Evolutionary conservation across 2,329 filamentous ascomycete genomes (phyloP), one percentile per base, ranked within the genome.

Genomic region (Aspergillus sp.): DNA sequence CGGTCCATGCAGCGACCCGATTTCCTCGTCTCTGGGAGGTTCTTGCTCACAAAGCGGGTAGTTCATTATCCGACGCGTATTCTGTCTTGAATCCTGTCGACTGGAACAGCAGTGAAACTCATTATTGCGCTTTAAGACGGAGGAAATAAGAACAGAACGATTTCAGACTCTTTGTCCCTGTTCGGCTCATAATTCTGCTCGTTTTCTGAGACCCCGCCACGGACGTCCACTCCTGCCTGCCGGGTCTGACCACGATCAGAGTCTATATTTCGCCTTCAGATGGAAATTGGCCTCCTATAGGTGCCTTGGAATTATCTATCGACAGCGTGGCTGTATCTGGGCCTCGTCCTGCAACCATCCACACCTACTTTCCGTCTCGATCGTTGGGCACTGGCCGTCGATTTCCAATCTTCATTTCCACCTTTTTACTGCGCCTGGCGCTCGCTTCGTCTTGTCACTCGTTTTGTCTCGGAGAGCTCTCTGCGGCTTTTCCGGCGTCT

Each of bases 401-500:
- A 73, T 73, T 76, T 71, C 73, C 76, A 69, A 66, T 61, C 60
- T 64, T 66, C 69, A 68, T 65, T 72, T 66, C 59, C 64, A 66
- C 66, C 65, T 66, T 63, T 67, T 68, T 67, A 41, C 68, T 74
- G 71, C 74, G 71, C 71, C 72, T 72, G 64, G 72, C 66, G 68
- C 63, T 68, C 68, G 68, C 72, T 74, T 75, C 72, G 66, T 72
- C 64, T 72, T 68, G 74, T 79, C 77, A 67, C 73, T 80, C 75
- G 75, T 78, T 80, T 75, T 78, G 76, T 80, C 76, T 78, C 73
- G 76, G 76, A 75, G 70, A 71, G 69, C 65, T 70, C 64, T 60
- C 65, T 69, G 64, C 69, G 66, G 69, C 60, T 67, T 73, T 72
- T 72, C 74, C 72, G 64, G 72, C 70, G 69, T 74, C 73, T 68